phyloP scores from a whole-genome alignment of 495 filamentous ascomycete species.

The Lepidopterella palustris region DNA sequence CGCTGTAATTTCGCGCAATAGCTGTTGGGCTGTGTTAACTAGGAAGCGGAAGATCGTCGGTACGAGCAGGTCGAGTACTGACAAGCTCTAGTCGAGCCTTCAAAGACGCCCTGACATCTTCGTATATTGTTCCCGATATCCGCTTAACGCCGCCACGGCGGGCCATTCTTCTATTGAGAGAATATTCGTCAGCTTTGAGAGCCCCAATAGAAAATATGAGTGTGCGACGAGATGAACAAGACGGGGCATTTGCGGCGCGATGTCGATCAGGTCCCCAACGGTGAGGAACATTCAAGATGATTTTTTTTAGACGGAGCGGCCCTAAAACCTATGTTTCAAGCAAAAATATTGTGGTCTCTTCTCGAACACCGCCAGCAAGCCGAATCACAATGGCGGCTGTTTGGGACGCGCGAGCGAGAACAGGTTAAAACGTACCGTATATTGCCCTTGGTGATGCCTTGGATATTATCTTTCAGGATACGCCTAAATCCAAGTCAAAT shows the following conservation, averaged over 20 bases:
- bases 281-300: no score
- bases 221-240: no score
- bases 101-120: constrained; percentile 54
- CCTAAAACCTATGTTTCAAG: no score
- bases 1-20: constrained; percentile 11
- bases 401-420: not conserved
- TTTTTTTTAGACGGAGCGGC: no score
- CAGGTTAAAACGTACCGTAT: constrained; percentile 18
- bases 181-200: not conserved
- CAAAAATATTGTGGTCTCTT: no score
- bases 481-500: constrained; percentile 47
- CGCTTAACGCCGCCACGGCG: constrained; percentile 73
- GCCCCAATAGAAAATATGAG: not conserved
- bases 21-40: constrained; percentile 2
- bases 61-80: not conserved
- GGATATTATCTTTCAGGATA: constrained; percentile 98
- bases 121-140: constrained; percentile 64
- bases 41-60: not conserved
- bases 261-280: no score
- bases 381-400: no score
- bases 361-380: no score
- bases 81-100: constrained; percentile 36
- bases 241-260: no score
- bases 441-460: constrained; percentile 57
- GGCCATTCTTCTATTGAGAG: constrained; percentile 57